Base-by-base conservation (phyloP, 1,284 basidiomycete species). In the Tylopilus sp. region DNA sequence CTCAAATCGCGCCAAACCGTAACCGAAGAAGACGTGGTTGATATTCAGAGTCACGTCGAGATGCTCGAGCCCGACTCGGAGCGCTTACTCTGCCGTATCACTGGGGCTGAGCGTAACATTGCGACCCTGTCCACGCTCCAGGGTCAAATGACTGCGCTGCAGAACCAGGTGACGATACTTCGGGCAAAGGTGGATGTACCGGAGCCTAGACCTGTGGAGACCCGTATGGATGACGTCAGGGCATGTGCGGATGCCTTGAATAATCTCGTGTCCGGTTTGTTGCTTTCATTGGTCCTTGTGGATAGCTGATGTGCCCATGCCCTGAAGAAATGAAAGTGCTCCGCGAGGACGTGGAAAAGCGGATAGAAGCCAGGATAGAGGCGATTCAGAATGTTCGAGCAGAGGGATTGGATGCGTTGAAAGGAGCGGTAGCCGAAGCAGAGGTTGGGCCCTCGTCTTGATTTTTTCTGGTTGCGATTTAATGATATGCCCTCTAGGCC, bases 21-120 rank as follows among this genome's bases (percentile, higher is more conserved):
- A 18, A 58, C 60, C 4, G 66, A 69, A 33, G 60, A 66, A 10
- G 68, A 73, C 34, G 64, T 78, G 35, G 67, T 73, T 37, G 72
- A 74, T n/a, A 66, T 73, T 28, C 60, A 75, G 23, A 63, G 64
- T 9, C 73, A 75, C 35, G 61, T 74, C 25, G 68, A 74, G 28
- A 64, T 63, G n/a, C 65, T 74, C 16, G 74, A 70, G 21, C 61
- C 66, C 36, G 49, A 63, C 57, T 51, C 64, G 70, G 44, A 65
- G 56, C 38, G 68, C 66, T 28, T 69, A 28, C 53, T 69, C 15
- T 59, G 54, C 33, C 67, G 67, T 9, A 51, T 65, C 16, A 50
- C 48, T 3, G 51, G 55, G 15, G 64, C 55, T 2, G 67, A 65
- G 37, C 63, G 67, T 37, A 68, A 66, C 46, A 60, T 67, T 49